Evolutionary conservation across 108 stramenopile species (phyloP).

Genomic region (Nitzschia putrida): DNA sequence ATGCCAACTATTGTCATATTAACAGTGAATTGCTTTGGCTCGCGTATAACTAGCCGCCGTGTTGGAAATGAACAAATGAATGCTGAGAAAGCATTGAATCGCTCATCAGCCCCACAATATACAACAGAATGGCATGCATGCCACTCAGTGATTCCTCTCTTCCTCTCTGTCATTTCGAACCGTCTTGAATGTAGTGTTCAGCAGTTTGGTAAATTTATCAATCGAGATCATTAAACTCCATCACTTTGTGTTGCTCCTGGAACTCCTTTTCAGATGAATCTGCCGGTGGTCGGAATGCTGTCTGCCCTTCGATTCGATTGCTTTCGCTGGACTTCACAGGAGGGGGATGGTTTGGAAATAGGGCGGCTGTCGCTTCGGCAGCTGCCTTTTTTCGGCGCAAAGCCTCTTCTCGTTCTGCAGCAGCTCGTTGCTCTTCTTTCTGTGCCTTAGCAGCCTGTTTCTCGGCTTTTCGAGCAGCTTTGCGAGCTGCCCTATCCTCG

Average conservation of each 20-base stretch:
- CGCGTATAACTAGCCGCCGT: background rate
- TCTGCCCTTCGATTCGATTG: background rate
- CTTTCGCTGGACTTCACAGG: background rate
- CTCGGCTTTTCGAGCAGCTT: constrained; percentile 38
- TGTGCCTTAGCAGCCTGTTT: constrained; percentile 32
- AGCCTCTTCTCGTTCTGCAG: constrained; percentile 23
- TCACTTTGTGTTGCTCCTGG: constrained; percentile 18
- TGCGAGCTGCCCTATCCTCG: constrained; percentile 43
- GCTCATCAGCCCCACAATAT: too few species aligned
- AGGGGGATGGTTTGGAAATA: constrained; percentile 8
- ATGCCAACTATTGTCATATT: too few species aligned
- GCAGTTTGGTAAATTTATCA: too few species aligned
- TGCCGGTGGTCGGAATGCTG: background rate
- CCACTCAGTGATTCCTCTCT: too few species aligned
- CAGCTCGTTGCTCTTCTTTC: constrained; percentile 21
- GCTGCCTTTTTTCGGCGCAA: constrained; percentile 34
- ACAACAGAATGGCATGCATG: too few species aligned
- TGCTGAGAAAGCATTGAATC: too few species aligned
- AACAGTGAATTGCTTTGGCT: too few species aligned
- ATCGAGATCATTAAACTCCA: constrained; percentile 36
- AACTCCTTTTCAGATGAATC: constrained; percentile 18
- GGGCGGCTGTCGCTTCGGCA: constrained; percentile 25
- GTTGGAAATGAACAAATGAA: background rate
- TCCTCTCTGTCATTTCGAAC: too few species aligned
- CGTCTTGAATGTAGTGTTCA: too few species aligned